Conservation (phyloP, 371 early-diverging fungal genomes). For the Mortierella sp. region DNA sequence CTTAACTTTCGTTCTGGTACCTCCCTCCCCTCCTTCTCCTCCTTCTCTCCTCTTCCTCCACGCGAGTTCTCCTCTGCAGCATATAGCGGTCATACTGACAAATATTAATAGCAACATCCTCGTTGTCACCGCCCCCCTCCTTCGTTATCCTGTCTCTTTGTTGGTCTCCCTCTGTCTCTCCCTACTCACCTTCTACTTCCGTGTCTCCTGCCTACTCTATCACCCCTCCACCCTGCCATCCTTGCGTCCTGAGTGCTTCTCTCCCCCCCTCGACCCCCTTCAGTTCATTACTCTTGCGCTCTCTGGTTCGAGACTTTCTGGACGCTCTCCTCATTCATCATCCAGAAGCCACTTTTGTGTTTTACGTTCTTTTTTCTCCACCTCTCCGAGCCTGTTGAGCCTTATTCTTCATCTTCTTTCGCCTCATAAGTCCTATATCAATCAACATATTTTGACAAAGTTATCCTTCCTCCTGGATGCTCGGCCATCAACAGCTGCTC, state of each 20-base stretch:
- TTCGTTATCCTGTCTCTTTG: conserved; percentile 16
- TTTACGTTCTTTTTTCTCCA: conserved; percentile 6
- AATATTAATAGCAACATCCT: conserved; percentile 16
- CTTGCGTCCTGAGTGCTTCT: conserved; percentile 1
- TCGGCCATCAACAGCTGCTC: conserved; percentile 51
- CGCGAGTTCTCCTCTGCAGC: conserved; percentile 12
- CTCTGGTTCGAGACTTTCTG: not conserved
- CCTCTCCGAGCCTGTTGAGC: conserved; percentile 4
- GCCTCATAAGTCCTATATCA: not conserved
- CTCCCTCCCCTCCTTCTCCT: not conserved
- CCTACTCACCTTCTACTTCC: conserved; percentile 17
- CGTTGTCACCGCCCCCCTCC: conserved; percentile 4
- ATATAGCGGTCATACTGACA: not conserved
- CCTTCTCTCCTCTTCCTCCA: conserved; percentile 1
- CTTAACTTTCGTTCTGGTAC: conserved; percentile 1
- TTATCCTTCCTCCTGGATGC: conserved; percentile 49
- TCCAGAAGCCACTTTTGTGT: conserved; percentile 1
- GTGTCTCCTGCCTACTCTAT: conserved; percentile 3
- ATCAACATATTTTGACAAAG: not conserved
- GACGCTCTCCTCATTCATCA: not conserved
- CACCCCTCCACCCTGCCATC: conserved; percentile 5
- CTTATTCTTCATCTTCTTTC: not conserved
- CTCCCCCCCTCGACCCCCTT: conserved; percentile 17
- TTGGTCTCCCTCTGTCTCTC: conserved; percentile 3
- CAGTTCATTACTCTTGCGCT: not conserved